phyloP scores from a whole-genome alignment of 345 rosid genomes.

The Ceriops zippeliana region DNA sequence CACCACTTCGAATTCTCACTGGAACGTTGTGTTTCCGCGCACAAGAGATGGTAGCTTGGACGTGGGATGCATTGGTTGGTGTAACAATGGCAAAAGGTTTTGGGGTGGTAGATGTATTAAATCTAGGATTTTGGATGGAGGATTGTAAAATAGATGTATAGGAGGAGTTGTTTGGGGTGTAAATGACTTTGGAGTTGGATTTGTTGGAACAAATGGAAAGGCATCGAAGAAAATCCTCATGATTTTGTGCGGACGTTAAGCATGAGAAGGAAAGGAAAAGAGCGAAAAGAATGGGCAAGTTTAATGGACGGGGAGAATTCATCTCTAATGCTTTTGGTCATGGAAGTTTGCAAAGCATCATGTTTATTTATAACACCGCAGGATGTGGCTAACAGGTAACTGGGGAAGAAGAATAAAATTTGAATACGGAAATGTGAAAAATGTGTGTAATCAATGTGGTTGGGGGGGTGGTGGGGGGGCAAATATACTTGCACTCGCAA shows the following conservation, averaged over 20 bases:
- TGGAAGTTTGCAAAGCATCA: too few species aligned
- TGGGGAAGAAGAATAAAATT: too few species aligned
- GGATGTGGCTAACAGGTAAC: too few species aligned
- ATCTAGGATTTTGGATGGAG: constrained; percentile 1
- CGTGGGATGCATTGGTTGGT: not conserved
- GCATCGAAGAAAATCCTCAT: constrained; percentile 5
- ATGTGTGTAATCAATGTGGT: too few species aligned
- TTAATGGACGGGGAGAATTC: too few species aligned
- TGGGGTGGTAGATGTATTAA: not conserved
- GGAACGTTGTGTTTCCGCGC: not conserved
- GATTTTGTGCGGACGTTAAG: not conserved
- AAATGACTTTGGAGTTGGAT: not conserved
- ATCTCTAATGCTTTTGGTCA: too few species aligned
- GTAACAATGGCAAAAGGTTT: not conserved
- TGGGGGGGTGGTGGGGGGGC: too few species aligned
- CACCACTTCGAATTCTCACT: constrained; percentile 11
- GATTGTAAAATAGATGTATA: not conserved
- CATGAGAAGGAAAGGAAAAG: not conserved
- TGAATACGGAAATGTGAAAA: too few species aligned
- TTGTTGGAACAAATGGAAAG: not conserved
- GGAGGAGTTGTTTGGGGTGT: not conserved
- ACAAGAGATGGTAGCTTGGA: constrained; percentile 5
- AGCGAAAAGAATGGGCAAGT: too few species aligned
- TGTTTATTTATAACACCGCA: too few species aligned
- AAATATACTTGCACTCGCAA: too few species aligned